A percentile compares a stretch with the other conserved stretches of the same genome.
Evolutionary conservation across 208 protist genomes (phyloP).

Genomic region (Trypanosoma cruzi): DNA sequence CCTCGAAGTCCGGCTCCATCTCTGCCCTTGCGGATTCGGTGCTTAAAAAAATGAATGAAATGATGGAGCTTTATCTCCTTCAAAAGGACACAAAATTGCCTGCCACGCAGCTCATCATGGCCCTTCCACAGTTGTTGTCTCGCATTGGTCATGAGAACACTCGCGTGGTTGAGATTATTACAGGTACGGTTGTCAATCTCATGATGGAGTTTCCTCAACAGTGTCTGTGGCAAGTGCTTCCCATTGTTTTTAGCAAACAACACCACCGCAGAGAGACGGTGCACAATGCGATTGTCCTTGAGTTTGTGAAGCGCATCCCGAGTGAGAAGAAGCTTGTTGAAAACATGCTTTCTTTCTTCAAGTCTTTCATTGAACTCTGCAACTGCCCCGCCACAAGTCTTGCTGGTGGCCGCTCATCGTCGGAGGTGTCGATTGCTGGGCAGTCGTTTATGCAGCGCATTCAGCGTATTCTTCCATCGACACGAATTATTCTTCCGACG

Average conservation of each 20-base stretch:
- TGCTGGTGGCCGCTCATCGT: slow-evolving; percentile 24
- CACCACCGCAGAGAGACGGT: slow-evolving; percentile 36
- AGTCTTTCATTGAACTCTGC: slow-evolving; percentile 78
- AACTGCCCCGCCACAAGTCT: slow-evolving; percentile 52
- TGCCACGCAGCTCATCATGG: slow-evolving; percentile 59
- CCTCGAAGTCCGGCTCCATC: slow-evolving; percentile 22
- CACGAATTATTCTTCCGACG: slow-evolving; percentile 70
- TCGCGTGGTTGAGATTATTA: slow-evolving; percentile 59
- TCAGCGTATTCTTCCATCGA: slow-evolving; percentile 38
- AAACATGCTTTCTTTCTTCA: slow-evolving; percentile 60
- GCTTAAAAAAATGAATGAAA: slow-evolving; percentile 31
- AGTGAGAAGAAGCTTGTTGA: slow-evolving; percentile 41
- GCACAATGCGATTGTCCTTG: slow-evolving; percentile 46
- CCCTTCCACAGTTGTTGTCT: slow-evolving; percentile 92
- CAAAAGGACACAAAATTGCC: slow-evolving; percentile 39
- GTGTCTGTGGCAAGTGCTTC: slow-evolving; percentile 87
- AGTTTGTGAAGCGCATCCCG: slow-evolving; percentile 39
- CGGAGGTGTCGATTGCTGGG: slow-evolving; percentile 39
- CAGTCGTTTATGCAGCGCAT: slow-evolving; percentile 66
- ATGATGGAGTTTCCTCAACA: slow-evolving; percentile 83
- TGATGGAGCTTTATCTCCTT: slow-evolving; percentile 32
- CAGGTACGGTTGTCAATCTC: slow-evolving; percentile 57
- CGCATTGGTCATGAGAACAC: slow-evolving; percentile 73
- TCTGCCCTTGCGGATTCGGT: slow-evolving; percentile 24
- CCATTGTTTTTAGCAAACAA: slow-evolving; percentile 72